phyloP scores from a whole-genome alignment of 208 protist genomes.

The Kentomonas sorsogonicus region DNA sequence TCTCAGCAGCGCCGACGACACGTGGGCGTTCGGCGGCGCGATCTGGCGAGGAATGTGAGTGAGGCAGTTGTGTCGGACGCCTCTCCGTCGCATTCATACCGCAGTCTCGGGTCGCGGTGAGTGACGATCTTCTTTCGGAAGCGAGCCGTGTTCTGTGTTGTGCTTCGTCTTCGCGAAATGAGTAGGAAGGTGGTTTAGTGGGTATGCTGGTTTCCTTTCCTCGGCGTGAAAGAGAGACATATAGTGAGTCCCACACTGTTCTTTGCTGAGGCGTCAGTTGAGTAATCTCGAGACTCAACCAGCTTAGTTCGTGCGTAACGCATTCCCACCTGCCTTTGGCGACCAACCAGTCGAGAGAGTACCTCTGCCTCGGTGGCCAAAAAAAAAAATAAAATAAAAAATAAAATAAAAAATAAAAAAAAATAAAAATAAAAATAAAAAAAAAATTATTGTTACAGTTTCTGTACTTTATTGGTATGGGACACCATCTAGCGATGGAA shows the following conservation, averaged over 20 bases:
- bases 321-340: background rate
- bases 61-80: no score
- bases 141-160: no score
- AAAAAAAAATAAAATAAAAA: background rate
- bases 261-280: background rate
- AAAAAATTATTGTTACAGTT: slow-evolving; percentile 2
- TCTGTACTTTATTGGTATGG: slow-evolving; percentile 17
- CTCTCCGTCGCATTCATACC: no score
- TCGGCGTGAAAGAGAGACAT: background rate
- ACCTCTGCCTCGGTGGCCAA: background rate
- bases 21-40: no score
- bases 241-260: background rate
- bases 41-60: no score
- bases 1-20: no score
- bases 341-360: background rate
- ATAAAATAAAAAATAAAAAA: background rate
- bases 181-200: no score
- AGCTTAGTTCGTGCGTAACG: no score
- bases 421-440: background rate
- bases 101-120: no score
- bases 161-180: no score
- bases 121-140: no score
- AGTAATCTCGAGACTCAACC: background rate
- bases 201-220: background rate
- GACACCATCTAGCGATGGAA: no score